Base-by-base conservation (phyloP, 2,329 filamentous ascomycete species). In the Exophiala sp. region DNA sequence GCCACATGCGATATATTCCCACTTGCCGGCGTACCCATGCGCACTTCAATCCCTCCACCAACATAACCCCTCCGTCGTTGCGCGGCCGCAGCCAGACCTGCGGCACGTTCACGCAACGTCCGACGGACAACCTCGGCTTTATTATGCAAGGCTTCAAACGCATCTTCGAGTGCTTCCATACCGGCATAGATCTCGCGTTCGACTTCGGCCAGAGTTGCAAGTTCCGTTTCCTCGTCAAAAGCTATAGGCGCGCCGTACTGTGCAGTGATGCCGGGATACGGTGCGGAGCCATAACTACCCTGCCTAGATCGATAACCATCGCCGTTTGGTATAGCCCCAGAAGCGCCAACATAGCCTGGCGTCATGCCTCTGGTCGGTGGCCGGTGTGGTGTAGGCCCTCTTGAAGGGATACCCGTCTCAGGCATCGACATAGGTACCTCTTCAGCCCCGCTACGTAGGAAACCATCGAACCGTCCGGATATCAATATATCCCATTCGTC, bases 401-500 rank as follows among this genome's bases (percentile, higher is more conserved):
- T 63, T 10, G 67, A 65, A 13, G 64, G 42, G 13, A 13, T 19
- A 18, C 41, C 34, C 13, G 19, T 27, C 18, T 53, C 51, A 7
- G 47, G 46, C 18, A 42, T n/a, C 23, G 38, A 60, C 55, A 4
- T 24, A 22, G 69, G 62, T 8, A 63, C 40, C 40, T 78, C 73
- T 57, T 96, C 90, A 5, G 88, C 88, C 18, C 91, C 91, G 38
- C 88, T 95, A 81, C 91, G 95, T 16, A 96, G 76, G 69, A 97
- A 97, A 2, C 91, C 91, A 64, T 96, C 90, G 62, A 97, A 97
- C 22, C 91, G 85, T 22, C 91, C 91, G 0, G 91, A 96, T 3
- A 85, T 88, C 10, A 97, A 76, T 48, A 97, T 95, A 56, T 96
- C 91, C 91, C 91, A 97, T 68, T 97, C 91, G n/a, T 87, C 86